These are phyloP conservation scores for Pythium catenulatum DNA, from an alignment of 352 stramenopile species.

Conservation along the genomic window DNA sequence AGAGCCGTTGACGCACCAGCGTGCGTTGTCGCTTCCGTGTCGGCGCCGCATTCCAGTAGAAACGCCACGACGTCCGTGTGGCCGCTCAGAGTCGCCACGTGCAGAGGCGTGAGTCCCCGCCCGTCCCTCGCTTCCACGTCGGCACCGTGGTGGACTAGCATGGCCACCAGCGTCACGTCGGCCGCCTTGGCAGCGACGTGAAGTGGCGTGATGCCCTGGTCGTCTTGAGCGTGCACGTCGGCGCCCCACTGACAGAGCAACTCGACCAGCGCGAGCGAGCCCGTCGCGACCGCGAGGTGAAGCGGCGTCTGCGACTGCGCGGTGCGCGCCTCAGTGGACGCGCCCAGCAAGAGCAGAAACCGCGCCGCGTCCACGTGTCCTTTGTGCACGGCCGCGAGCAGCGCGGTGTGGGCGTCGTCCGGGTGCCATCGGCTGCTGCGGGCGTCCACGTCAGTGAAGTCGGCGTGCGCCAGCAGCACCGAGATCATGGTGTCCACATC, in stretches of 20 bases:
- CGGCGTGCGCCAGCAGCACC: no score
- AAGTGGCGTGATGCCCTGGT: slow-evolving; percentile 75
- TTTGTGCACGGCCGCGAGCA: no score
- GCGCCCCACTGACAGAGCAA: slow-evolving; percentile 76
- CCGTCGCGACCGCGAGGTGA: slow-evolving; percentile 85
- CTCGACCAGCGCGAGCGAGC: slow-evolving; percentile 65
- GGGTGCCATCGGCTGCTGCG: no score
- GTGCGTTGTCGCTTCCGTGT: neutral
- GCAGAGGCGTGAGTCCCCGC: slow-evolving; percentile 73
- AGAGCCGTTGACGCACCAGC: no score
- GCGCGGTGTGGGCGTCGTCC: no score
- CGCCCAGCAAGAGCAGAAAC: no score
- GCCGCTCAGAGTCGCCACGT: neutral
- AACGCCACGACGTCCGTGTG: neutral
- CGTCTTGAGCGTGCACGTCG: slow-evolving; percentile 86
- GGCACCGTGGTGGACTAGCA: slow-evolving; percentile 73
- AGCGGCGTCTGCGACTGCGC: no score
- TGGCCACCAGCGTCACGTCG: slow-evolving; percentile 68
- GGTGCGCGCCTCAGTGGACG: no score
- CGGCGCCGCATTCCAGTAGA: neutral
- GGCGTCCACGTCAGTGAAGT: no score
- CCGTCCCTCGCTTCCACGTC: slow-evolving; percentile 80
- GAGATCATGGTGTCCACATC: no score
- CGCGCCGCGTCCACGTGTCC: no score
- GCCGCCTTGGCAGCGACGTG: slow-evolving; percentile 85